These are phyloP conservation scores for Sporisorium iseilematis-ciliati DNA, from an alignment of 1,284 basidiomycete species.

Conservation along the genomic window DNA sequence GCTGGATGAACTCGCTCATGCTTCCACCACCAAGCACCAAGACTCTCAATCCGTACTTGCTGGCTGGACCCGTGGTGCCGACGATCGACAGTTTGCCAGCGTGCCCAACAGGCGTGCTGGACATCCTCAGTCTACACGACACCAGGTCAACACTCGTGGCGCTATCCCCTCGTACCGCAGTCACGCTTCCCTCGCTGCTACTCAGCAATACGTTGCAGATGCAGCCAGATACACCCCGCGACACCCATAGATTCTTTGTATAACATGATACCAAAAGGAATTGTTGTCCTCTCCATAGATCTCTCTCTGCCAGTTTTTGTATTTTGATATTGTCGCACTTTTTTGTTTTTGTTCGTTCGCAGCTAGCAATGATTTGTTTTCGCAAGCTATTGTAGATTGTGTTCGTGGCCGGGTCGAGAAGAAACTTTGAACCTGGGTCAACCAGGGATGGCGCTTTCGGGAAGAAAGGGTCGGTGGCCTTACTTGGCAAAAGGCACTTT, in stretches of 20 bases:
- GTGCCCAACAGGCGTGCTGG: conserved; percentile 14
- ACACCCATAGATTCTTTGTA: conserved; percentile 22
- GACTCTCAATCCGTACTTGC: conserved; percentile 10
- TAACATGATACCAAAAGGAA: conserved; percentile 18
- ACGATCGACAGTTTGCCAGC: conserved; percentile 27
- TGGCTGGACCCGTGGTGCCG: conserved; percentile 1
- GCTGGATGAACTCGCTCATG: conserved; percentile 14
- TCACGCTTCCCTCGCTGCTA: conserved; percentile 22
- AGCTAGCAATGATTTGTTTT: too few species aligned
- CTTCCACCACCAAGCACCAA: conserved; percentile 10
- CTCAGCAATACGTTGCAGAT: conserved; percentile 25
- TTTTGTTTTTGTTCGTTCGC: too few species aligned
- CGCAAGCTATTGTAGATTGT: too few species aligned
- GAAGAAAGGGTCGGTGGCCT: too few species aligned
- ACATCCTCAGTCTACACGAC: conserved; percentile 7
- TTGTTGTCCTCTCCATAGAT: conserved; percentile 10
- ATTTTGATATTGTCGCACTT: too few species aligned
- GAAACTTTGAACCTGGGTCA: neutral
- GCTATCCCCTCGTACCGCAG: conserved; percentile 31
- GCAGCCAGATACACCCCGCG: conserved; percentile 10
- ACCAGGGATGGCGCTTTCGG: too few species aligned
- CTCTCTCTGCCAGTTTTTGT: neutral
- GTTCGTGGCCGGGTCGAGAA: neutral
- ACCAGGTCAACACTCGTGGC: conserved; percentile 11
- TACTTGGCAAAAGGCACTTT: too few species aligned